Conservation (phyloP, 176 grass and related monocot genomes). For the Lolium rigidum region DNA sequence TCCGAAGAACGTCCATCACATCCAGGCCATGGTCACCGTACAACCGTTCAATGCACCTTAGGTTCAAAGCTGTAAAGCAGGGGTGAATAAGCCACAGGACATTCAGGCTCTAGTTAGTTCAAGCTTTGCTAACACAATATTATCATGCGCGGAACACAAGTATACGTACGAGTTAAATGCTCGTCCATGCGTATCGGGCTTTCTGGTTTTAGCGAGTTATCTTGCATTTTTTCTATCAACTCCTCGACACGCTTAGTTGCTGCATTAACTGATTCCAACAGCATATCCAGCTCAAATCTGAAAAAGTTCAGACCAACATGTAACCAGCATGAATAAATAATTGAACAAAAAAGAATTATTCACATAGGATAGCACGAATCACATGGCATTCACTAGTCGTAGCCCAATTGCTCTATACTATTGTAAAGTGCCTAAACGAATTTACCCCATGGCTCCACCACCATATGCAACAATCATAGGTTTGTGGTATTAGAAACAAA, state of each 20-base stretch:
- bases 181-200: slow-evolving; percentile 79
- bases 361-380: not conserved
- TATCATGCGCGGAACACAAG: slow-evolving; percentile 1
- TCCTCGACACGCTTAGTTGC: slow-evolving; percentile 92
- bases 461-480: not conserved
- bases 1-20: slow-evolving; percentile 91
- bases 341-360: slow-evolving; percentile 24
- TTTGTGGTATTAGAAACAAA: not conserved
- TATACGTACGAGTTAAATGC: slow-evolving; percentile 76
- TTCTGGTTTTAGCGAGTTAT: slow-evolving; percentile 89
- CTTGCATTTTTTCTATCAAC: slow-evolving; percentile 96
- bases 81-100: not conserved
- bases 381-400: slow-evolving; percentile 7
- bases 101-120: slow-evolving; percentile 38
- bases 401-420: not conserved
- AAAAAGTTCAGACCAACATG: slow-evolving; percentile 30
- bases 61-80: slow-evolving; percentile 68
- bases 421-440: not conserved
- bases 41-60: slow-evolving; percentile 89
- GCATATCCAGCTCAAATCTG: slow-evolving; percentile 99
- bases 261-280: slow-evolving; percentile 95
- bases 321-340: slow-evolving; percentile 21
- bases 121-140: slow-evolving; percentile 17
- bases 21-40: slow-evolving; percentile 98
- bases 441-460: not conserved